These are phyloP conservation scores for Isoetes taiwanensis DNA, from an alignment of 75 land plant genomes.

Conservation along the genomic window DNA sequence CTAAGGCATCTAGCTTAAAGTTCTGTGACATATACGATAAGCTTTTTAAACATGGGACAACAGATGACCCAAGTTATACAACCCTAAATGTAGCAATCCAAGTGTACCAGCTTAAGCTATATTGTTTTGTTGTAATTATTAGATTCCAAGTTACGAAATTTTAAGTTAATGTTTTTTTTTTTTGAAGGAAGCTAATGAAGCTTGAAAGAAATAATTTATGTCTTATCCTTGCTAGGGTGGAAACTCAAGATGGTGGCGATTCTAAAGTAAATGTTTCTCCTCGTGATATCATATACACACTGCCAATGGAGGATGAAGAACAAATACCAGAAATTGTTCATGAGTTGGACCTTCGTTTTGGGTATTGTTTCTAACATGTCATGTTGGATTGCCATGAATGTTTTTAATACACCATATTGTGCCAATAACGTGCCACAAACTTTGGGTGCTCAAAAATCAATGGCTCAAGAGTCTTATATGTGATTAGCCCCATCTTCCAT, in stretches of 20 bases:
- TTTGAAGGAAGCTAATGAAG: not conserved
- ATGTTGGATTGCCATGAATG: not conserved
- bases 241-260: conserved; percentile 98
- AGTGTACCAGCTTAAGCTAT: no score
- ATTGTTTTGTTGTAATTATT: not conserved
- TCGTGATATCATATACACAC: conserved; percentile 78
- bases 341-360: conserved; percentile 82
- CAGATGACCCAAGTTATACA: no score
- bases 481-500: no score
- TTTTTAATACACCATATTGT: not conserved
- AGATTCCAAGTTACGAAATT: conserved; percentile 3
- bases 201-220: not conserved
- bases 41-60: no score
- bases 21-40: no score
- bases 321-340: conserved; percentile 56
- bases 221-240: conserved; percentile 47
- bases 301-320: conserved; percentile 54
- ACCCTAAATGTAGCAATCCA: no score
- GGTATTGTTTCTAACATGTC: conserved; percentile 26
- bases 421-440: no score
- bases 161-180: conserved; percentile 5
- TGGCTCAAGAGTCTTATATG: no score
- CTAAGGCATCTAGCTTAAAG: no score
- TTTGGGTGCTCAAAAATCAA: no score
- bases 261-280: conserved; percentile 88